A percentile compares a stretch with the other conserved stretches of the same genome.
Evolutionary conservation across 2,329 filamentous ascomycete species (phyloP).

Genomic region (Hawksworthiomyces lignivorus): DNA sequence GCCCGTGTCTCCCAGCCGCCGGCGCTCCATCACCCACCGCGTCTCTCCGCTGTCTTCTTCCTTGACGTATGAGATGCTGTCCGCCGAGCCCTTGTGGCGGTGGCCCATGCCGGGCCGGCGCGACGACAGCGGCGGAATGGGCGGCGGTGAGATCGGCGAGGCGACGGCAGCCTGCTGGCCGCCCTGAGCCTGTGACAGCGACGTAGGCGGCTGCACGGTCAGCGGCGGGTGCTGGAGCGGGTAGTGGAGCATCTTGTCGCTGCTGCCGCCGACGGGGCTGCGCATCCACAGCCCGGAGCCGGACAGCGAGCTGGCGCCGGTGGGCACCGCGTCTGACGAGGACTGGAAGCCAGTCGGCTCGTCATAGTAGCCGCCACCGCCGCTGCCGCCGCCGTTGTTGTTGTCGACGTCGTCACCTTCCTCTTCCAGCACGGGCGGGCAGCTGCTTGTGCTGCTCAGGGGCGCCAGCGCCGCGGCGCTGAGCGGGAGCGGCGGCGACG

Average conservation of each 20-base stretch:
- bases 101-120: constrained; percentile 34
- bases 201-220: background rate
- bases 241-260: no score
- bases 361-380: no score
- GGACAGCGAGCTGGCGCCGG: constrained; percentile 17
- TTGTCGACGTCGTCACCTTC: constrained; percentile 21
- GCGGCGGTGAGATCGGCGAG: constrained; percentile 1
- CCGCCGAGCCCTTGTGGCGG: constrained; percentile 48
- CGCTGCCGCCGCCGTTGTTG: background rate
- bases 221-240: background rate
- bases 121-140: constrained; percentile 12
- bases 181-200: background rate
- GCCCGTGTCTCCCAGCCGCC: constrained; percentile 57
- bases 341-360: no score
- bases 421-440: constrained; percentile 33
- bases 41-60: constrained; percentile 52
- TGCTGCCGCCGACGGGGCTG: constrained; percentile 11
- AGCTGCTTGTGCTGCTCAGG: constrained; percentile 16
- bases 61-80: constrained; percentile 62
- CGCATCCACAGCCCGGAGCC: constrained; percentile 21
- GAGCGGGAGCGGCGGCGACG: no score
- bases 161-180: background rate
- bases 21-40: constrained; percentile 62
- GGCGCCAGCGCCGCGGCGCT: background rate
- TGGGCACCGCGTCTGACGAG: constrained; percentile 1